These are phyloP conservation scores for Ustilago lituana DNA, from an alignment of 1,284 basidiomycete species.

Conservation along the genomic window DNA sequence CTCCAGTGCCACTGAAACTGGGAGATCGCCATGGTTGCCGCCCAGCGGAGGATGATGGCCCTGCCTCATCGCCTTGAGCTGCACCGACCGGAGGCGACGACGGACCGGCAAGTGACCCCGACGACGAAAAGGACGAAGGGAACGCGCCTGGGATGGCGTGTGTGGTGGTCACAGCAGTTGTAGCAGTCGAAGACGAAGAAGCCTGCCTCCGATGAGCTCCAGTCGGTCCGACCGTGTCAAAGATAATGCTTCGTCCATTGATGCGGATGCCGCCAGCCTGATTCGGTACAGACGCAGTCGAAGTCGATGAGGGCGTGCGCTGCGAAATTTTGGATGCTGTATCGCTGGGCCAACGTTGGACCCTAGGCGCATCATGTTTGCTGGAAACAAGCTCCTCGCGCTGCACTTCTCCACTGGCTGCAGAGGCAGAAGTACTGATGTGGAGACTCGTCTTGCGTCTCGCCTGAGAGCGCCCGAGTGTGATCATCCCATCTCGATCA, in stretches of 20 bases:
- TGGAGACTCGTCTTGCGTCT: constrained; percentile 39
- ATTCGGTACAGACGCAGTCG: constrained; percentile 16
- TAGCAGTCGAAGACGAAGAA: constrained; percentile 27
- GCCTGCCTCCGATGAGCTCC: constrained; percentile 21
- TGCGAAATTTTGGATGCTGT: constrained; percentile 14
- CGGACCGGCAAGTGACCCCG: constrained; percentile 23
- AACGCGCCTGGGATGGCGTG: constrained; percentile 44
- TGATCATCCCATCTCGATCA: constrained; percentile 29
- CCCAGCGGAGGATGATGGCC: not conserved
- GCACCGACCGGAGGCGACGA: constrained; percentile 6
- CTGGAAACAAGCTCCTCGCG: not conserved
- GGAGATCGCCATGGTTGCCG: constrained; percentile 13
- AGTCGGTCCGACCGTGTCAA: constrained; percentile 14
- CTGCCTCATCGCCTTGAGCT: constrained; percentile 6
- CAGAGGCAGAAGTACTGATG: constrained; percentile 29
- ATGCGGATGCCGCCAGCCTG: constrained; percentile 31
- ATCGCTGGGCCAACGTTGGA: constrained; percentile 36
- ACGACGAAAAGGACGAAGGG: constrained; percentile 33
- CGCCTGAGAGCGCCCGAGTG: constrained; percentile 19
- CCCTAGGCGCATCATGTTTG: constrained; percentile 16
- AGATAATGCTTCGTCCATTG: constrained; percentile 42
- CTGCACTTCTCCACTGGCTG: not conserved
- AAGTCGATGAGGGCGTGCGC: constrained; percentile 19
- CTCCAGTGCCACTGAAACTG: constrained; percentile 6
- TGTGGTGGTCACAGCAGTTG: constrained; percentile 27